Conservation (phyloP, 257 asterid genomes). For the Coffea canephora region DNA sequence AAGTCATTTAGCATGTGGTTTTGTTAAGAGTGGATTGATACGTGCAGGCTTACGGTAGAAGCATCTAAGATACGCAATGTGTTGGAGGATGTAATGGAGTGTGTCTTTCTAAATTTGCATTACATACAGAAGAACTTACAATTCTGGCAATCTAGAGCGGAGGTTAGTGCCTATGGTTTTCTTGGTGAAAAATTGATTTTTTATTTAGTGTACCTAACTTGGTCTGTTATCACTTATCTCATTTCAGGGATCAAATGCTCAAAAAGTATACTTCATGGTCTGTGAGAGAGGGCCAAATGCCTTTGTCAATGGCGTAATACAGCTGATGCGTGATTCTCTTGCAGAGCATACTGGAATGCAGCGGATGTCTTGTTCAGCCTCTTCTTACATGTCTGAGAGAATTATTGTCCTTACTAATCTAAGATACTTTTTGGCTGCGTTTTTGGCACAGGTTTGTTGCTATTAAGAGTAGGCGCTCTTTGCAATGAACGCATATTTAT, state of each 20-base stretch:
- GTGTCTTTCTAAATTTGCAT: slow-evolving; percentile 67
- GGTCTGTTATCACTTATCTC: background rate
- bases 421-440: slow-evolving; percentile 71
- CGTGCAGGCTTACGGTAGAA: slow-evolving; percentile 56
- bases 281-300: slow-evolving; percentile 91
- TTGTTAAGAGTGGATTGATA: slow-evolving; percentile 3
- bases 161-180: slow-evolving; percentile 48
- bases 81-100: slow-evolving; percentile 80
- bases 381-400: slow-evolving; percentile 85
- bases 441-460: slow-evolving; percentile 78
- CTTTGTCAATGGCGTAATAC: slow-evolving; percentile 69
- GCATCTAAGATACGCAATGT: slow-evolving; percentile 46
- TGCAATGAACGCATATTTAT: background rate
- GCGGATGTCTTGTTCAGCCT: slow-evolving; percentile 56
- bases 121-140: slow-evolving; percentile 68
- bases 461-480: background rate
- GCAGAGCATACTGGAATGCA: slow-evolving; percentile 70
- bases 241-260: slow-evolving; percentile 71
- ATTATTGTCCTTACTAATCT: slow-evolving; percentile 62
- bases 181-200: background rate
- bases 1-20: background rate
- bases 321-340: slow-evolving; percentile 55
- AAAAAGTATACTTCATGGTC: slow-evolving; percentile 82
- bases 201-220: background rate
- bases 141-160: slow-evolving; percentile 87